Conservation (phyloP, 2,329 filamentous ascomycete species). For the Alternaria viburni region DNA sequence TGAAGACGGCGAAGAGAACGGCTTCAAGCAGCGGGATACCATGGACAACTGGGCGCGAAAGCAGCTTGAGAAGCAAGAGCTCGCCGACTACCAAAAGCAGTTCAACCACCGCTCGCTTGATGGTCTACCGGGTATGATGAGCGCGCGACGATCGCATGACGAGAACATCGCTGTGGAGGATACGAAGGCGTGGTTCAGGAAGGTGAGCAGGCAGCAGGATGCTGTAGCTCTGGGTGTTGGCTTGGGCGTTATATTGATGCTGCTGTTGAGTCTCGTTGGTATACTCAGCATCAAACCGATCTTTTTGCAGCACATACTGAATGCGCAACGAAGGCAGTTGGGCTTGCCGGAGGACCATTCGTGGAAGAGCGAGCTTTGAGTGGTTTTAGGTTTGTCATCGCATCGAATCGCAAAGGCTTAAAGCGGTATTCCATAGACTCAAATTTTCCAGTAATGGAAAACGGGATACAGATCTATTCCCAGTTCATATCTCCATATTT, state of each 20-base stretch:
- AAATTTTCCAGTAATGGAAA: no score
- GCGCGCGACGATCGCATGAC: constrained; percentile 56
- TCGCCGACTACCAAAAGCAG: constrained; percentile 62
- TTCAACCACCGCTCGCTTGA: constrained; percentile 56
- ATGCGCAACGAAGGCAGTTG: constrained; percentile 34
- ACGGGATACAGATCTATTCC: no score
- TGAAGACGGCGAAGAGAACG: constrained; percentile 15
- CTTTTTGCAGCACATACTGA: constrained; percentile 29
- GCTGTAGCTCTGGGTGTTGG: constrained; percentile 26
- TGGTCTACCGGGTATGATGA: constrained; percentile 34
- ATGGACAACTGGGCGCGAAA: constrained; percentile 60
- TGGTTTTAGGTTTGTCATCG: not conserved
- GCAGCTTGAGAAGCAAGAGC: constrained; percentile 56
- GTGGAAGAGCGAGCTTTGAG: constrained; percentile 15
- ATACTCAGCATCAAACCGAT: constrained; percentile 23
- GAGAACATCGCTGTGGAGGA: constrained; percentile 57
- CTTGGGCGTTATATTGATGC: constrained; percentile 28
- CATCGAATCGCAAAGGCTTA: not conserved
- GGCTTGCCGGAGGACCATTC: constrained; percentile 19
- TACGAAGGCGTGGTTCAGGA: constrained; percentile 32
- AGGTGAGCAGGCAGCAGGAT: constrained; percentile 34
- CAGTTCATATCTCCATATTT: not conserved
- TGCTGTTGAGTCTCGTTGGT: constrained; percentile 23
- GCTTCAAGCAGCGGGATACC: constrained; percentile 56
- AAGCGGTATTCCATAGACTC: not conserved